These are phyloP conservation scores for Entoloma clypeatum DNA, from an alignment of 1,284 basidiomycete species.

Conservation along the genomic window DNA sequence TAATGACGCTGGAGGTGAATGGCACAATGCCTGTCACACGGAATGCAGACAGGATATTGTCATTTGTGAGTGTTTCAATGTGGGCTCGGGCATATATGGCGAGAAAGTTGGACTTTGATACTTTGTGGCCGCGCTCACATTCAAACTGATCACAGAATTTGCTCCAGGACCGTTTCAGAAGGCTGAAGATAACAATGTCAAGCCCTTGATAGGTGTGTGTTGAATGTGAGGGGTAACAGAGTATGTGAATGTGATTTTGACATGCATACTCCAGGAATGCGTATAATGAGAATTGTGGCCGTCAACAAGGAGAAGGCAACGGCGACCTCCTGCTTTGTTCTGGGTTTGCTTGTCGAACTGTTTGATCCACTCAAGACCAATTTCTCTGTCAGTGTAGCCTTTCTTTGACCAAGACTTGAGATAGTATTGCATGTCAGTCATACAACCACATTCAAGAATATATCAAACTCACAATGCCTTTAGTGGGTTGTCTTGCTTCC, in stretches of 20 bases:
- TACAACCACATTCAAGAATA: conserved; percentile 2
- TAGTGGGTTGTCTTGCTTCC: conserved; percentile 36
- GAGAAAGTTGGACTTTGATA: conserved; percentile 22
- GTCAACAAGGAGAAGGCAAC: conserved; percentile 36
- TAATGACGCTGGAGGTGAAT: conserved; percentile 29
- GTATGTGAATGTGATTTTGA: conserved; percentile 30
- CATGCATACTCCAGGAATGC: conserved; percentile 35
- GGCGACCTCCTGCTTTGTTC: conserved; percentile 27
- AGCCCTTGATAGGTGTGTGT: conserved; percentile 45
- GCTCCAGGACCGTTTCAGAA: conserved; percentile 23
- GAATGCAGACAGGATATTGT: conserved; percentile 32
- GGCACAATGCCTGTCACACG: conserved; percentile 33
- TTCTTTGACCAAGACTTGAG: conserved; percentile 13
- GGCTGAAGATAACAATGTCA: conserved; percentile 33
- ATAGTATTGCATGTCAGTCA: conserved; percentile 7
- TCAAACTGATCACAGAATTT: conserved; percentile 1
- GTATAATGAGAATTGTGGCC: conserved; percentile 44
- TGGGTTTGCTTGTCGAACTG: conserved; percentile 23
- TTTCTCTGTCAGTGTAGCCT: conserved; percentile 16
- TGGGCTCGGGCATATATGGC: conserved; percentile 27
- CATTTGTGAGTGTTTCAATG: conserved; percentile 22
- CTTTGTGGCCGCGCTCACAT: neutral
- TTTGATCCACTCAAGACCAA: conserved; percentile 13
- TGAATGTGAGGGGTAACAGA: conserved; percentile 40
- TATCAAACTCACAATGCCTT: conserved; percentile 32